A percentile compares a stretch with the other conserved stretches of the same genome.
These are phyloP conservation scores for Kwoniella newhampshirensis DNA, from an alignment of 768 basidiomycete species.

Conservation along the genomic window DNA sequence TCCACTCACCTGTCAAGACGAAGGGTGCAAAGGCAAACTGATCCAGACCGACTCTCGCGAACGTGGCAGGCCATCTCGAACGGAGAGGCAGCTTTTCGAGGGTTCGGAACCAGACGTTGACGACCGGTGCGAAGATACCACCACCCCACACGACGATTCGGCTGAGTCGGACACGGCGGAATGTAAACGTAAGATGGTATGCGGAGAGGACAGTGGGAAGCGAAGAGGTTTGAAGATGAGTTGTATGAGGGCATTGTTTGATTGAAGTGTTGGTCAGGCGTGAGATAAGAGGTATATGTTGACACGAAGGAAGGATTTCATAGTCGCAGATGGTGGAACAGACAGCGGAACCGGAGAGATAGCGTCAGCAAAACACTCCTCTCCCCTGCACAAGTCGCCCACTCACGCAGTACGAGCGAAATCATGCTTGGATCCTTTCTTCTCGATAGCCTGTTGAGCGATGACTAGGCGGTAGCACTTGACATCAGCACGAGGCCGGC, in stretches of 20 bases:
- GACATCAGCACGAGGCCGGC: background rate
- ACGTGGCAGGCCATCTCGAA: conserved; percentile 34
- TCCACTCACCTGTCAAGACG: conserved; percentile 55
- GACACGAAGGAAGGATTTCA: background rate
- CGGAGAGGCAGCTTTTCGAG: conserved; percentile 69
- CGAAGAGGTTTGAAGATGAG: no score
- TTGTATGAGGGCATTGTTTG: no score
- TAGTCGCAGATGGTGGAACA: background rate
- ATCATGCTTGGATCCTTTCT: conserved; percentile 70
- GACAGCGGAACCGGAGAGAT: background rate
- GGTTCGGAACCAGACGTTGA: conserved; percentile 78
- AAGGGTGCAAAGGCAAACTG: conserved; percentile 75
- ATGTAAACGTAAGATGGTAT: no score
- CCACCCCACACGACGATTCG: conserved; percentile 64
- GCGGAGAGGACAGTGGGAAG: no score
- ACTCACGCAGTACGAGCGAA: conserved; percentile 49
- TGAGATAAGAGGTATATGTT: background rate
- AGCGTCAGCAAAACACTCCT: no score
- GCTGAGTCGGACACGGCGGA: conserved; percentile 22
- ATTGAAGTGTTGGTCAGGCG: background rate
- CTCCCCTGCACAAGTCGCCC: background rate
- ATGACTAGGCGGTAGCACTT: conserved; percentile 56
- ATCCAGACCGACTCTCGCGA: conserved; percentile 68
- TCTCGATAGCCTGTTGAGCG: conserved; percentile 82
- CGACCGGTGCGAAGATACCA: conserved; percentile 71